phyloP scores from a whole-genome alignment of 768 basidiomycete genomes.

The Scleroderma bovista region DNA sequence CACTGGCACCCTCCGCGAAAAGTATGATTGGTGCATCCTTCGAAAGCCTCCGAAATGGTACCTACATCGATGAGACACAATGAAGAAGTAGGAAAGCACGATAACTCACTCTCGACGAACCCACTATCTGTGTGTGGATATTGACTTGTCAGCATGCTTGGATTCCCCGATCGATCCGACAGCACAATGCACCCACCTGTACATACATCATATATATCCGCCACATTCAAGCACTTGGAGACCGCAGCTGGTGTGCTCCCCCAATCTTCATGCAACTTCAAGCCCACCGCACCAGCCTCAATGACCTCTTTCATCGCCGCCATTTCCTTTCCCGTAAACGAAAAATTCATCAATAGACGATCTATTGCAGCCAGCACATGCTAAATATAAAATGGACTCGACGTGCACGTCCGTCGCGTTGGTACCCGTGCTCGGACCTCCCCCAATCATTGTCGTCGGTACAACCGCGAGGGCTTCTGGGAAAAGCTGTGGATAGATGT shows the following conservation, averaged over 20 bases:
- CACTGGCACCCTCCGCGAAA: constrained; percentile 97
- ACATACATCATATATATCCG: constrained; percentile 91
- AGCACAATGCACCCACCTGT: constrained; percentile 32
- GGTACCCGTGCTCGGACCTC: constrained; percentile 86
- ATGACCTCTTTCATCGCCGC: constrained; percentile 67
- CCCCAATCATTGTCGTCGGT: constrained; percentile 92
- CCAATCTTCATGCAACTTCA: constrained; percentile 99
- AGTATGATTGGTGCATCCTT: constrained; percentile 87
- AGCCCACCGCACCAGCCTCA: constrained; percentile 76
- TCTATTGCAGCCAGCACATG: constrained; percentile 94
- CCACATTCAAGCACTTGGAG: constrained; percentile 68
- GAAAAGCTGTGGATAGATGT: constrained; percentile 92
- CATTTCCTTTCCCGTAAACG: constrained; percentile 88
- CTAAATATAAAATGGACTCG: constrained; percentile 82
- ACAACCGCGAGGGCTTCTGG: constrained; percentile 78
- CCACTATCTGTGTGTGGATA: no score
- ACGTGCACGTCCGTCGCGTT: constrained; percentile 91
- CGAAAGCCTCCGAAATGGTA: constrained; percentile 89
- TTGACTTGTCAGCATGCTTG: no score
- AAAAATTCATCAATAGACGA: constrained; percentile 84
- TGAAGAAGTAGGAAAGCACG: constrained; percentile 3
- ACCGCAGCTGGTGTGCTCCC: constrained; percentile 86
- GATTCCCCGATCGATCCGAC: no score
- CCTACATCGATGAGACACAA: constrained; percentile 35
- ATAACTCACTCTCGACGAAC: constrained; percentile 78